A percentile compares a stretch with the other conserved stretches of the same genome.
These are phyloP conservation scores for Monosporozyma siamensis DNA, from an alignment of 805 yeast species.

Conservation along the genomic window DNA sequence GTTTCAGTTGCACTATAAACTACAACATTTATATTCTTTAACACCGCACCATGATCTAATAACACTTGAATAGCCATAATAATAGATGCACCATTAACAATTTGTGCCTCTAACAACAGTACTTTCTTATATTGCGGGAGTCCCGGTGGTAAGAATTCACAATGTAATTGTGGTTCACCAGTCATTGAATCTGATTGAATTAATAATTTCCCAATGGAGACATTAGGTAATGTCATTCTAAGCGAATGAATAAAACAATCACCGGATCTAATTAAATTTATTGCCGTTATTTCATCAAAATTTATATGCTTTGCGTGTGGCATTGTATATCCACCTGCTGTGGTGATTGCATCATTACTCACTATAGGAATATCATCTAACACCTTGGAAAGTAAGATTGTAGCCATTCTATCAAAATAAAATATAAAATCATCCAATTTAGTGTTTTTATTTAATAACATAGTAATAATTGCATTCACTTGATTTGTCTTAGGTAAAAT, in stretches of 20 bases:
- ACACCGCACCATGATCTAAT: constrained; percentile 64
- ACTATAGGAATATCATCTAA: constrained; percentile 41
- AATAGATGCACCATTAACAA: constrained; percentile 86
- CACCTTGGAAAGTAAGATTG: constrained; percentile 58
- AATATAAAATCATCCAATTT: constrained; percentile 72
- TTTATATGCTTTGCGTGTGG: constrained; percentile 23
- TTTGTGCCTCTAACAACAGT: constrained; percentile 75
- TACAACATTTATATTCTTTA: constrained; percentile 56
- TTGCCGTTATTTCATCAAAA: constrained; percentile 52
- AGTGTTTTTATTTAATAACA: constrained; percentile 47
- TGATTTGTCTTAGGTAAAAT: constrained; percentile 48
- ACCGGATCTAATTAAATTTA: constrained; percentile 80
- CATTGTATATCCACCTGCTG: constrained; percentile 32
- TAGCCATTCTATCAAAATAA: constrained; percentile 75
- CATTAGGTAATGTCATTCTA: constrained; percentile 66
- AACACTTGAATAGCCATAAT: constrained; percentile 89
- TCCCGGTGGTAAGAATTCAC: constrained; percentile 55
- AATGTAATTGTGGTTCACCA: constrained; percentile 90
- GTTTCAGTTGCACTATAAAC: constrained; percentile 68
- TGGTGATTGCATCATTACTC: constrained; percentile 33
- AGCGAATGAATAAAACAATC: constrained; percentile 82
- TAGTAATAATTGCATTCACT: constrained; percentile 59
- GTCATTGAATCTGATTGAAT: constrained; percentile 83
- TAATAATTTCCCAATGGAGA: constrained; percentile 70
- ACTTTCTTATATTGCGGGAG: constrained; percentile 34